Conservation (phyloP, 805 yeast genomes). For the Saccharomycopsis fibuligera region DNA sequence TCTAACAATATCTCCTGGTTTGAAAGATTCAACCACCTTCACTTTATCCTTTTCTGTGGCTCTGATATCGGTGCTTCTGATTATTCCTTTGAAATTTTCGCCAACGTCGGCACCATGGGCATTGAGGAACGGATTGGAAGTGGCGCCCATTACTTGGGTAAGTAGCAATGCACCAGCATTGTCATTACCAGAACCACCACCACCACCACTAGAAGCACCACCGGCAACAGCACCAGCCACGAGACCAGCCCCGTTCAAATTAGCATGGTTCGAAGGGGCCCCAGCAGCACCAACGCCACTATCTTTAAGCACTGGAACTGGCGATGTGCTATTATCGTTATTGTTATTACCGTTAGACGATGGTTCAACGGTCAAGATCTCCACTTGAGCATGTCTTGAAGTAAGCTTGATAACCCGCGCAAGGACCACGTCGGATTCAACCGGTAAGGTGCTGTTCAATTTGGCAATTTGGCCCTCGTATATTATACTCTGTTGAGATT, state of each 20-base stretch:
- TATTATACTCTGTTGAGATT: too few relatives aligned
- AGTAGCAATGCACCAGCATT: background rate
- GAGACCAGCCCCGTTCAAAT: constrained; percentile 24
- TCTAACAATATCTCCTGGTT: constrained; percentile 89
- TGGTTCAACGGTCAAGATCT: too few relatives aligned
- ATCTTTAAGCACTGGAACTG: constrained; percentile 26
- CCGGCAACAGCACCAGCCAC: background rate
- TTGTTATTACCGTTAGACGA: constrained; percentile 56
- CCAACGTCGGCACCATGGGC: constrained; percentile 66
- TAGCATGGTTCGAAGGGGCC: constrained; percentile 28
- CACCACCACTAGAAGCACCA: too few relatives aligned
- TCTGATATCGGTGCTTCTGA: constrained; percentile 82
- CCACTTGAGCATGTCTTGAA: constrained; percentile 67
- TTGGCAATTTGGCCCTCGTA: too few relatives aligned
- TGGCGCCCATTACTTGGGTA: constrained; percentile 35
- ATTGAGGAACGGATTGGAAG: constrained; percentile 34
- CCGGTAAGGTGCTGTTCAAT: too few relatives aligned
- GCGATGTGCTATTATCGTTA: background rate
- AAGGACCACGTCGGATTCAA: constrained; percentile 77
- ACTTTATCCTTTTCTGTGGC: constrained; percentile 88
- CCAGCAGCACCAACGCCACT: constrained; percentile 52
- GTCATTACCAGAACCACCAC: too few relatives aligned
- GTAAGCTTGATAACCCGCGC: constrained; percentile 66
- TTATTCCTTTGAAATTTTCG: constrained; percentile 81
- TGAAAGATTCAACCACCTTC: constrained; percentile 67